Conservation (phyloP, 805 yeast genomes). For the Wickerhamiella qilinensis region DNA sequence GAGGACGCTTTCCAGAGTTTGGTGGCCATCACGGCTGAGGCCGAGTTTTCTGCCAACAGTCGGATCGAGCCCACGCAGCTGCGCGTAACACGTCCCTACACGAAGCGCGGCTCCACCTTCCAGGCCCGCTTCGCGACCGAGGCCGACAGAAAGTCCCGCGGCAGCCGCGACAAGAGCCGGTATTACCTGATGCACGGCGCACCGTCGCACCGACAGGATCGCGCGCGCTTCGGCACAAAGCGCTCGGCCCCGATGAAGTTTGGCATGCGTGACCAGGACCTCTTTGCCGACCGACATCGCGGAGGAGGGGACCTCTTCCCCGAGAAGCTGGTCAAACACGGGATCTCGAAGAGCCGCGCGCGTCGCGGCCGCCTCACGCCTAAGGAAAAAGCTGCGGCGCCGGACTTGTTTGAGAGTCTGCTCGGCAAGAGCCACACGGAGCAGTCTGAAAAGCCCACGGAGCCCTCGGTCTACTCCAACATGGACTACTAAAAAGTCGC, state of each 20-base stretch:
- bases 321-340: constrained; percentile 4
- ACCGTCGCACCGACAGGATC: constrained; percentile 29
- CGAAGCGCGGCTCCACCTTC: constrained; percentile 13
- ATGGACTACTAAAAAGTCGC: constrained; percentile 10
- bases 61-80: constrained; percentile 11
- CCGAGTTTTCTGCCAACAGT: constrained; percentile 13
- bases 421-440: constrained; percentile 2
- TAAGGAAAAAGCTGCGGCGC: constrained; percentile 5
- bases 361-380: too few species aligned
- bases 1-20: constrained; percentile 28
- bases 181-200: constrained; percentile 59
- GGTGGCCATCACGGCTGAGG: constrained; percentile 22
- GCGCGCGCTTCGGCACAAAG: constrained; percentile 14
- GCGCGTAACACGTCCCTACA: constrained; percentile 22
- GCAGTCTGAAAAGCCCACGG: neutral
- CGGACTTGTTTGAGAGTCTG: constrained; percentile 11
- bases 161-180: constrained; percentile 41
- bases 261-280: constrained; percentile 10
- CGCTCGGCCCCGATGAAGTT: constrained; percentile 15
- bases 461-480: constrained; percentile 6
- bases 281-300: constrained; percentile 4
- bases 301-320: constrained; percentile 15
- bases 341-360: constrained; percentile 3
- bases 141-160: constrained; percentile 39
- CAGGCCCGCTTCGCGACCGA: constrained; percentile 34